Evolutionary conservation across 1,284 basidiomycete species (phyloP), one percentile per base, ranked within the genome.

Genomic region (Gymnopus androsaceus): DNA sequence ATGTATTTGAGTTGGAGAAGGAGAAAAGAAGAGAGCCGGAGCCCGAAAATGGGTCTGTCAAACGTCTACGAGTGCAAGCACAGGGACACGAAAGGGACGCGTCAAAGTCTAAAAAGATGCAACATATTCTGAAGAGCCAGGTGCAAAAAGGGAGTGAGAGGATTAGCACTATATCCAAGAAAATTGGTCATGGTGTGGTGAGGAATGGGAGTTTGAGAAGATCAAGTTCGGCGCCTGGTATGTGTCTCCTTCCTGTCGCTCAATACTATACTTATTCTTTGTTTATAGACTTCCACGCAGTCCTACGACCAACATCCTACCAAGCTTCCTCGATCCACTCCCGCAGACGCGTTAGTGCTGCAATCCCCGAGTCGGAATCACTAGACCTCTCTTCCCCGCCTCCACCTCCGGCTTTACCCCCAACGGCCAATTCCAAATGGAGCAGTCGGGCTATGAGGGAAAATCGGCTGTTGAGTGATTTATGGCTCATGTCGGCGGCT

Each of bases 401-500:
- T 3, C 75, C 76, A 1, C 75, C 78, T 19, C 70, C 75, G 40
- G 71, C 78, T 3, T 71, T 76, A 7, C 72, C 78, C 11, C 68
- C 69, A 0, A 61, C 72, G 11, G 69, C 65, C 21, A 72, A 69
- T 44, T 72, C 68, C 23, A 77, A 76, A 54, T 71, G 69, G 59
- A 81, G 75, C 55, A 71, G 66, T 38, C 76, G 81, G 5, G 77
- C 77, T 14, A 75, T 80, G n/a, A 81, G 77, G 48, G 90, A 93
- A 64, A 84, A 85, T 36, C 76, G 86, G 30, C 71, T 95, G 33
- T 75, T 98, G 55, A 92, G 90, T 55, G 86, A 94, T 63, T 75
- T 98, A 19, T 99, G 96, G 96, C 75, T 98, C 5, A 91, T 94
- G 81, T 90, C 88, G 2, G 94, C 96, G 0, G 95, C 97, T 4